A percentile compares a stretch with the other conserved stretches of the same genome.
These are phyloP conservation scores for Zygotorulaspora danielsina DNA, from an alignment of 805 yeast genomes.

Conservation along the genomic window DNA sequence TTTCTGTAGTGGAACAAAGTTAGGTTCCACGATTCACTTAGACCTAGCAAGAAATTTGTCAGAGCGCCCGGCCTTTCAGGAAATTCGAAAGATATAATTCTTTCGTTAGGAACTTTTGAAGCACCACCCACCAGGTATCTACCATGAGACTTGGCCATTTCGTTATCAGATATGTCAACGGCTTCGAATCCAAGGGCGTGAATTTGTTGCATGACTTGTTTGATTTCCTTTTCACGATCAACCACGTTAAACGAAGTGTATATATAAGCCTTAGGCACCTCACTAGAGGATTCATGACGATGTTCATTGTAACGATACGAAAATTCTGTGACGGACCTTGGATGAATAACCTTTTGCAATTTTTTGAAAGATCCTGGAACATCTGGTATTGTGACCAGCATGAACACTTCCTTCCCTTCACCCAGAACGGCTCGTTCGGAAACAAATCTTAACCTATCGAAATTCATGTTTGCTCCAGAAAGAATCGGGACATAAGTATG, in stretches of 20 bases:
- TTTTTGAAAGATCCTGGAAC: slow-evolving; percentile 82
- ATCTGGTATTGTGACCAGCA: slow-evolving; percentile 89
- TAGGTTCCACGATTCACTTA: slow-evolving; percentile 82
- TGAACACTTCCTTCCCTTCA: slow-evolving; percentile 93
- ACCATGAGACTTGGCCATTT: slow-evolving; percentile 93
- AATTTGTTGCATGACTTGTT: slow-evolving; percentile 56
- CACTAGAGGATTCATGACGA: slow-evolving; percentile 35
- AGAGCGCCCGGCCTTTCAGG: slow-evolving; percentile 98
- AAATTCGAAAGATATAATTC: slow-evolving; percentile 80
- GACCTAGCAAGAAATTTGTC: slow-evolving; percentile 64
- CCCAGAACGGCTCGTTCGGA: slow-evolving; percentile 98
- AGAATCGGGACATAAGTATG: slow-evolving; percentile 78
- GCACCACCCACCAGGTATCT: slow-evolving; percentile 95
- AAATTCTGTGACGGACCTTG: slow-evolving; percentile 91
- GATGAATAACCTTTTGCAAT: slow-evolving; percentile 72
- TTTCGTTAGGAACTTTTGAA: slow-evolving; percentile 67
- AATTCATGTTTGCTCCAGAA: slow-evolving; percentile 98
- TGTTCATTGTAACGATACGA: slow-evolving; percentile 69
- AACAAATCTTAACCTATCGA: slow-evolving; percentile 91
- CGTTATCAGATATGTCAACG: slow-evolving; percentile 83
- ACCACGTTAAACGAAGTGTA: slow-evolving; percentile 84
- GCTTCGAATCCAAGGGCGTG: slow-evolving; percentile 65
- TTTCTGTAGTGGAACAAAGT: slow-evolving; percentile 95
- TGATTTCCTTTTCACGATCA: slow-evolving; percentile 69
- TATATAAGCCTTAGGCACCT: slow-evolving; percentile 60